phyloP scores from a whole-genome alignment of 345 rosid genomes.

The Lepidium africanum region DNA sequence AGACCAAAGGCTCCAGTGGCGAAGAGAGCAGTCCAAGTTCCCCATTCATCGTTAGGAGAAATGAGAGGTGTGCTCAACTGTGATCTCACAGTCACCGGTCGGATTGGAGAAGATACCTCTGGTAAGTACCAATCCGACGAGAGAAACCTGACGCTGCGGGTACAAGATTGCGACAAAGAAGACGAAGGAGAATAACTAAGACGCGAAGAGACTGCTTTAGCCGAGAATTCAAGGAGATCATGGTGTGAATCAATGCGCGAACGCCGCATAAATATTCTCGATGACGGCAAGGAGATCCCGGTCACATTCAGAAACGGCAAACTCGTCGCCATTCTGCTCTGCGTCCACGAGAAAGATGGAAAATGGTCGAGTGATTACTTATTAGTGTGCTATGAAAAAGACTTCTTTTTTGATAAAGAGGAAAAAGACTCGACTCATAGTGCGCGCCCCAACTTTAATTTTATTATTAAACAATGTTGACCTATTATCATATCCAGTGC shows the following conservation, averaged over 20 bases:
- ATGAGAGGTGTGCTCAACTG: not conserved
- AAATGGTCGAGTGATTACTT: not conserved
- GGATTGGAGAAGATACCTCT: not conserved
- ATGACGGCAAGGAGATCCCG: constrained; percentile 8
- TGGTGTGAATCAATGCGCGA: too few species aligned
- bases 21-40: not conserved
- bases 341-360: not conserved
- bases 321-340: constrained; percentile 33
- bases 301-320: constrained; percentile 18
- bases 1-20: not conserved
- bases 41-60: not conserved
- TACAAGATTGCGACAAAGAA: not conserved
- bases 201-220: not conserved
- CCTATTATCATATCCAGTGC: too few species aligned
- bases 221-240: not conserved
- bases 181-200: not conserved
- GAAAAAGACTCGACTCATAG: too few species aligned
- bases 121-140: constrained; percentile 18
- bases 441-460: too few species aligned
- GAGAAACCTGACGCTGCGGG: constrained; percentile 21
- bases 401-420: too few species aligned
- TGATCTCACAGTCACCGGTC: not conserved
- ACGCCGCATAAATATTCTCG: not conserved
- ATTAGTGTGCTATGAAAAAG: too few species aligned
- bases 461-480: too few species aligned